Conservation (phyloP, 768 basidiomycete genomes). For the Vishniacozyma victoriae region DNA sequence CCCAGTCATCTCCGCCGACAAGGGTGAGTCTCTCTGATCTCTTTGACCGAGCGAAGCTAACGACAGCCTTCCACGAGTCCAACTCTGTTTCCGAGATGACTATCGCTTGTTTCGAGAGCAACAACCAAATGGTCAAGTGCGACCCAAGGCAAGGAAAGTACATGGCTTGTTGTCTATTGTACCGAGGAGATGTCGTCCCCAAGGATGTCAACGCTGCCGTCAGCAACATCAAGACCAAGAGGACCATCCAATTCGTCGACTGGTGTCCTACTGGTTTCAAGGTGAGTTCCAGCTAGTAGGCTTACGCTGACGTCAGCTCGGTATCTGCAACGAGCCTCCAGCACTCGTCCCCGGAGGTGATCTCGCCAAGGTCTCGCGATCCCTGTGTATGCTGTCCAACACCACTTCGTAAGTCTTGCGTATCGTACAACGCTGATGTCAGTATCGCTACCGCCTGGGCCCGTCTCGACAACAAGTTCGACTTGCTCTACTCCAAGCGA, state of each 20-base stretch:
- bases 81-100: conserved; percentile 99
- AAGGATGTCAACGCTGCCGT: conserved; percentile 93
- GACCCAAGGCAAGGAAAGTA: conserved; percentile 98
- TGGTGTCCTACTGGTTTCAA: conserved; percentile 91
- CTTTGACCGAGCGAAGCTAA: background rate
- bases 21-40: conserved; percentile 46
- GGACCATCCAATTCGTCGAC: conserved; percentile 95
- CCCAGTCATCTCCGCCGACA: conserved; percentile 83
- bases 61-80: conserved; percentile 76
- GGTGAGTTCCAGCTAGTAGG: conserved; percentile 42
- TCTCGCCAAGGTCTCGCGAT: conserved; percentile 85
- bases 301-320: conserved; percentile 54
- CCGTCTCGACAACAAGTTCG: conserved; percentile 93
- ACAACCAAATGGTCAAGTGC: conserved; percentile 95
- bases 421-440: conserved; percentile 53
- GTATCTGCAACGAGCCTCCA: conserved; percentile 94
- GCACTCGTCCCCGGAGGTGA: conserved; percentile 90
- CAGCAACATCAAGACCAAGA: conserved; percentile 90
- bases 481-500: conserved; percentile 83
- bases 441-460: conserved; percentile 86
- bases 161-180: conserved; percentile 86
- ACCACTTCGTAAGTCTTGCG: conserved; percentile 38
- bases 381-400: conserved; percentile 96
- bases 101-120: conserved; percentile 91
- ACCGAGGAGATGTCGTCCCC: conserved; percentile 93